A percentile compares a stretch with the other conserved stretches of the same genome.
phyloP scores from a whole-genome alignment of 345 rosid species.

The Cardiospermum halicacabum region DNA sequence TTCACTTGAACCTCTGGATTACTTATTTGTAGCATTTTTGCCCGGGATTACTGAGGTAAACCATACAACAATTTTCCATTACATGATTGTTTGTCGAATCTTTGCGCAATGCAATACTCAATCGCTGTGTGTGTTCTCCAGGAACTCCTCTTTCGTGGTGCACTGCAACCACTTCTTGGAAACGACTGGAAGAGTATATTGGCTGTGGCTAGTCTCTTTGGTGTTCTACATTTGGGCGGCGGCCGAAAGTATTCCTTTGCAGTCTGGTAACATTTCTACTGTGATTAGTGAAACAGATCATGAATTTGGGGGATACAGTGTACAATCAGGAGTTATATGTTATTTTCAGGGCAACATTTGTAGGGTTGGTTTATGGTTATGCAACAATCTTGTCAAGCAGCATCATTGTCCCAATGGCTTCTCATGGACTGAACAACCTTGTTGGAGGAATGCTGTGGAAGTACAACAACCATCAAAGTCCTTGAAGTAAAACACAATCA shows the following conservation, averaged over 20 bases:
- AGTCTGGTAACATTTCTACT: slow-evolving; percentile 49
- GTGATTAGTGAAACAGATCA: background rate
- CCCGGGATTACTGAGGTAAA: slow-evolving; percentile 87
- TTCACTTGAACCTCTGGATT: slow-evolving; percentile 79
- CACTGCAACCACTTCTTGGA: slow-evolving; percentile 66
- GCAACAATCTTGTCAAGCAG: slow-evolving; percentile 59
- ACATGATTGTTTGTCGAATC: background rate
- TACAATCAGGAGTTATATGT: background rate
- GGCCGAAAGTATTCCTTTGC: slow-evolving; percentile 89
- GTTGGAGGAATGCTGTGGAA: slow-evolving; percentile 76
- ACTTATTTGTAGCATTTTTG: slow-evolving; percentile 62
- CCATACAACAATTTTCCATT: background rate
- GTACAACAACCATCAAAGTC: slow-evolving; percentile 40
- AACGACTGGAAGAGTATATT: slow-evolving; percentile 58
- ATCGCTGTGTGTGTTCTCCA: slow-evolving; percentile 20
- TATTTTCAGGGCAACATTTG: slow-evolving; percentile 88
- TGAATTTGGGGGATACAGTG: too few relatives aligned
- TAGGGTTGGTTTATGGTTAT: slow-evolving; percentile 65
- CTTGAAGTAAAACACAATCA: too few relatives aligned
- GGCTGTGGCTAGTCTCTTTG: slow-evolving; percentile 55
- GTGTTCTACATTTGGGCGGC: slow-evolving; percentile 71
- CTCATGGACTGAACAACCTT: slow-evolving; percentile 76
- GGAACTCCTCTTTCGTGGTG: slow-evolving; percentile 86
- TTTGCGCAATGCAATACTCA: background rate
- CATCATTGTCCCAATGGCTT: slow-evolving; percentile 64